phyloP scores from a whole-genome alignment of 1,139 yeast species.

The Nakaseomyces delphensis region DNA sequence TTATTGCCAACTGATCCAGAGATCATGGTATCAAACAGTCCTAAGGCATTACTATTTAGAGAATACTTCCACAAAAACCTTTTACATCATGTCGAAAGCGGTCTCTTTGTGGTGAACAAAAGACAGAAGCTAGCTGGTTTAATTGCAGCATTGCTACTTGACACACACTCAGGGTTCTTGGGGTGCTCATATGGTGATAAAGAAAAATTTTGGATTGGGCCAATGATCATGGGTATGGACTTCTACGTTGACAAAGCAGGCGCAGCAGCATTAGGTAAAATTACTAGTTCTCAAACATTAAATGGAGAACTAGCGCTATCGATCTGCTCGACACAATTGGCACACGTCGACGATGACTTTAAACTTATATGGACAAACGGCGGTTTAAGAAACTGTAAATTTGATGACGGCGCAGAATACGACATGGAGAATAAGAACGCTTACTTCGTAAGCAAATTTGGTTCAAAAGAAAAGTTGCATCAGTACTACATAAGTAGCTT shows the following conservation, averaged over 20 bases:
- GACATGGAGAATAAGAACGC: slow-evolving; percentile 30
- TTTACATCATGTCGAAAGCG: slow-evolving; percentile 46
- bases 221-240: slow-evolving; percentile 45
- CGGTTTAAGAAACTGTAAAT: slow-evolving; percentile 55
- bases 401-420: slow-evolving; percentile 31
- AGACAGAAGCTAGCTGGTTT: slow-evolving; percentile 38
- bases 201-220: slow-evolving; percentile 56
- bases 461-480: slow-evolving; percentile 11
- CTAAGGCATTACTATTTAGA: neutral
- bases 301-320: slow-evolving; percentile 14
- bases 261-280: slow-evolving; percentile 26
- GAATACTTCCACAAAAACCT: slow-evolving; percentile 21
- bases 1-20: slow-evolving; percentile 23
- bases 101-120: slow-evolving; percentile 41
- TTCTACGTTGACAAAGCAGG: slow-evolving; percentile 28
- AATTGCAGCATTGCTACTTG: slow-evolving; percentile 38
- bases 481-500: slow-evolving; percentile 31
- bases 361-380: slow-evolving; percentile 57
- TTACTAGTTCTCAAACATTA: slow-evolving; percentile 2
- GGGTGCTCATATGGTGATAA: slow-evolving; percentile 51
- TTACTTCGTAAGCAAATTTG: slow-evolving; percentile 35
- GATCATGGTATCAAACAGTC: neutral
- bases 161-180: slow-evolving; percentile 36
- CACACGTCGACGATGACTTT: slow-evolving; percentile 45
- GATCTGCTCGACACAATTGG: slow-evolving; percentile 62